Conservation (phyloP, 495 filamentous ascomycete species). For the Penicillium steckii region DNA sequence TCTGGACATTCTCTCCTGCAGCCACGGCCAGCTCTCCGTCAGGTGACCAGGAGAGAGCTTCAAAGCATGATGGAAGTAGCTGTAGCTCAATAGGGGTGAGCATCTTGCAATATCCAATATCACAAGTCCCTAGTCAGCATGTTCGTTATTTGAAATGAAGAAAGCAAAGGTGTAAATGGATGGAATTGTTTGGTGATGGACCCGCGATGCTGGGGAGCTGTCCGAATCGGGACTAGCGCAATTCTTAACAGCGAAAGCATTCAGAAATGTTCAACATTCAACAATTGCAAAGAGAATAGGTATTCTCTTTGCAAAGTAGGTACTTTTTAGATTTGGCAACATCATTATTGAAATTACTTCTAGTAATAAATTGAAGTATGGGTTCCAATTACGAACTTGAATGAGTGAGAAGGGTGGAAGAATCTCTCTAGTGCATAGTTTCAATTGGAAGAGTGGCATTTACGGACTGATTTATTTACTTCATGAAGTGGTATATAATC, state of each 20-base stretch:
- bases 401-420: too few species aligned
- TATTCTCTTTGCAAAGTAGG: too few species aligned
- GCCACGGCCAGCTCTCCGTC: conserved; percentile 63
- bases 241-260: conserved; percentile 5
- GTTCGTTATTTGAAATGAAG: neutral
- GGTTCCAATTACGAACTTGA: too few species aligned
- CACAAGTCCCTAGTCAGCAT: too few species aligned
- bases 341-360: too few species aligned
- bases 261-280: neutral
- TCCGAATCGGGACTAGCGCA: conserved; percentile 20
- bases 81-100: conserved; percentile 32
- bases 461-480: too few species aligned
- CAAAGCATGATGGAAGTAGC: conserved; percentile 40
- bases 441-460: too few species aligned
- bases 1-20: conserved; percentile 55
- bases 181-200: neutral
- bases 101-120: conserved; percentile 23
- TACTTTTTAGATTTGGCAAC: too few species aligned
- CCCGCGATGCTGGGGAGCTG: neutral
- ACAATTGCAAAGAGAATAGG: too few species aligned
- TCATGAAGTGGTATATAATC: too few species aligned
- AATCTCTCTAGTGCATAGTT: too few species aligned
- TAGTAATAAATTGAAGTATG: too few species aligned
- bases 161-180: neutral
- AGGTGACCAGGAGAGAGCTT: conserved; percentile 60